These are phyloP conservation scores for Clavulina sp. DNA, from an alignment of 768 basidiomycete species.

Conservation along the genomic window DNA sequence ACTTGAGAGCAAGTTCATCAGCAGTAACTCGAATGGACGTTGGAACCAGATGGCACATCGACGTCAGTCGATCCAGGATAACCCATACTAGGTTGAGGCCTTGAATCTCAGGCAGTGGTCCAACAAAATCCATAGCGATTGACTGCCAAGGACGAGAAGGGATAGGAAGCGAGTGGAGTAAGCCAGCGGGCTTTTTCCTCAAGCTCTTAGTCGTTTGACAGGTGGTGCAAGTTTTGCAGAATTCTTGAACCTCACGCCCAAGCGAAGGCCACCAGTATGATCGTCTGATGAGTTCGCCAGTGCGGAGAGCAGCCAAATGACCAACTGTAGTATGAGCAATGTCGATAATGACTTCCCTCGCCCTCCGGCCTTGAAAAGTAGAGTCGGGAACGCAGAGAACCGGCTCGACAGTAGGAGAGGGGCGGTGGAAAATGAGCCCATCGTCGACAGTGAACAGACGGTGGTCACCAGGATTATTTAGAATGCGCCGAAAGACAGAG, in stretches of 20 bases:
- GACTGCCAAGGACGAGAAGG: constrained; percentile 13
- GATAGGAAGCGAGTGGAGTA: constrained; percentile 6
- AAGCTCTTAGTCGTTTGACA: constrained; percentile 11
- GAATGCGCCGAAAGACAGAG: no score
- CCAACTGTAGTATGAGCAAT: constrained; percentile 24
- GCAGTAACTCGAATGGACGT: background rate
- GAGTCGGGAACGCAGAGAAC: constrained; percentile 23
- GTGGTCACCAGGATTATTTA: constrained; percentile 10
- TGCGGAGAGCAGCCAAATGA: constrained; percentile 13
- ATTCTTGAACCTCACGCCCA: constrained; percentile 13
- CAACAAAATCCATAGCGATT: constrained; percentile 16
- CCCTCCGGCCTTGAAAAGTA: constrained; percentile 20
- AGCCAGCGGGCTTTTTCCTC: constrained; percentile 1
- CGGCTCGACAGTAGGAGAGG: no score
- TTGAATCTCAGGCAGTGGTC: constrained; percentile 11
- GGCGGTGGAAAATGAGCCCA: no score
- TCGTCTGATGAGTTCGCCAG: background rate
- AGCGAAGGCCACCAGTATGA: constrained; percentile 16
- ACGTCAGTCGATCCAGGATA: constrained; percentile 12
- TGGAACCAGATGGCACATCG: no score
- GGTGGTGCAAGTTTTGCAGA: constrained; percentile 16
- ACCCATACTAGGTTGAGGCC: constrained; percentile 14
- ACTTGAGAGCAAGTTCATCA: background rate
- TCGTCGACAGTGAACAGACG: constrained; percentile 20
- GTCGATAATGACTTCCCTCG: constrained; percentile 20